These are phyloP conservation scores for Graphiopsis chlorocephala DNA, from an alignment of 2,329 filamentous ascomycete species.

Conservation along the genomic window DNA sequence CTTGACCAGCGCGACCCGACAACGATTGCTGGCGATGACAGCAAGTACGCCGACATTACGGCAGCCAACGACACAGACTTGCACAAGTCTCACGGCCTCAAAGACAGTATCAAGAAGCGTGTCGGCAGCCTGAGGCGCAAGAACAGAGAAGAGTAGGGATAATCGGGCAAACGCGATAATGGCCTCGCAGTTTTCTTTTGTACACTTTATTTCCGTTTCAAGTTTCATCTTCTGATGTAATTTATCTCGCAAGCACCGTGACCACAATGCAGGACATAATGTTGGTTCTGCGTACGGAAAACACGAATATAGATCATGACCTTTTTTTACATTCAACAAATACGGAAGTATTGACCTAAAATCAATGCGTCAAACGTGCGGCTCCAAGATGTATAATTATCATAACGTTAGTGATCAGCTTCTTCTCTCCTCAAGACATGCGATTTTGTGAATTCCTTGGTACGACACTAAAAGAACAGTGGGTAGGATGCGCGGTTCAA, in stretches of 20 bases:
- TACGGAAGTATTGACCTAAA: too few relatives aligned
- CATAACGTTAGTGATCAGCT: too few relatives aligned
- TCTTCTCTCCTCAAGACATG: background rate
- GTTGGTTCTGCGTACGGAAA: background rate
- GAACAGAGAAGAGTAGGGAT: constrained; percentile 22
- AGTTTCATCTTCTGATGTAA: background rate
- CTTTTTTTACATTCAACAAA: background rate
- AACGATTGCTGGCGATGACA: constrained; percentile 34
- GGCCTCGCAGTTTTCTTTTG: background rate
- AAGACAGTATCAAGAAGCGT: constrained; percentile 45
- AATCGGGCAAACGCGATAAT: background rate
- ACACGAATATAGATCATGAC: background rate
- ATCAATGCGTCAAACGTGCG: too few relatives aligned
- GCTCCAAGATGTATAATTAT: too few relatives aligned
- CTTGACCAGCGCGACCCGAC: constrained; percentile 33
- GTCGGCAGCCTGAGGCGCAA: constrained; percentile 46
- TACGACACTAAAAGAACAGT: background rate
- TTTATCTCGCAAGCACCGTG: background rate
- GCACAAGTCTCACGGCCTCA: constrained; percentile 35
- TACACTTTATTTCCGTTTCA: background rate
- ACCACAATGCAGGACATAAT: background rate
- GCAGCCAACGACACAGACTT: constrained; percentile 30
- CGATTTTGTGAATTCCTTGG: background rate
- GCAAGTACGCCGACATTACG: constrained; percentile 32
- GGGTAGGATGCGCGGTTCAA: background rate